Evolutionary conservation across 202 grass and related monocot genomes (phyloP).

Genomic region (Digitaria exilis): DNA sequence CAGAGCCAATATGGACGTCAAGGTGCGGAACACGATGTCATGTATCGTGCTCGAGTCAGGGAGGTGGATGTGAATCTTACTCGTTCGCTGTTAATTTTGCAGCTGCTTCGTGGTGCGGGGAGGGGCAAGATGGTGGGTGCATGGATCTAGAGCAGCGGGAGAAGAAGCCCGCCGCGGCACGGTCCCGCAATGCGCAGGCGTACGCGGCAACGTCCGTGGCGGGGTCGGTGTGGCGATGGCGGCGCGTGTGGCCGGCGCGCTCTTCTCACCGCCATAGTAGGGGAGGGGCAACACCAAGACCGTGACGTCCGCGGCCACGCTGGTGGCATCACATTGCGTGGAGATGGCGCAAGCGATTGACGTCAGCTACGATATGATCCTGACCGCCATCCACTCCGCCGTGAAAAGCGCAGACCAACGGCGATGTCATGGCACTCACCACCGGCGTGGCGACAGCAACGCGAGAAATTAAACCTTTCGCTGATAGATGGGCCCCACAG

Average conservation of each 20-base stretch:
- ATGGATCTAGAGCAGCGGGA: constrained; percentile 98
- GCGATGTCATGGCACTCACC: constrained; percentile 89
- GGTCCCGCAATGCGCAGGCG: constrained; percentile 79
- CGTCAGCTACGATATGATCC: constrained; percentile 75
- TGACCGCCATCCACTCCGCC: constrained; percentile 68
- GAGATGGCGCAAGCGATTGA: constrained; percentile 88
- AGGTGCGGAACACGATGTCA: constrained; percentile 30
- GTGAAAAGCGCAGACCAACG: constrained; percentile 78
- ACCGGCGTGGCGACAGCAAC: constrained; percentile 83
- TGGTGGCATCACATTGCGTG: constrained; percentile 92
- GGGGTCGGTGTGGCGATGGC: constrained; percentile 80
- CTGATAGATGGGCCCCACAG: too few relatives aligned
- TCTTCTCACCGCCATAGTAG: constrained; percentile 53
- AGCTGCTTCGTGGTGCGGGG: too few relatives aligned
- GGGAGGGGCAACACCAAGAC: constrained; percentile 47
- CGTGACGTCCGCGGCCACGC: constrained; percentile 73
- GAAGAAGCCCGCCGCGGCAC: constrained; percentile 78
- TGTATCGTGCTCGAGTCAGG: background rate
- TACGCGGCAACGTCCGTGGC: constrained; percentile 92
- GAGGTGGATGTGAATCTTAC: too few relatives aligned
- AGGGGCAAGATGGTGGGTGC: constrained; percentile 64
- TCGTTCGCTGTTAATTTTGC: background rate
- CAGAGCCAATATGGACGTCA: constrained; percentile 59
- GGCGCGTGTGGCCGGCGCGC: constrained; percentile 67
- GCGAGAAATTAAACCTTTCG: too few relatives aligned